Percentiles rank a stretch among this genome's conserved stretches.
phyloP scores from a whole-genome alignment of 805 yeast species.

The Lipomyces spencermartinsiae region DNA sequence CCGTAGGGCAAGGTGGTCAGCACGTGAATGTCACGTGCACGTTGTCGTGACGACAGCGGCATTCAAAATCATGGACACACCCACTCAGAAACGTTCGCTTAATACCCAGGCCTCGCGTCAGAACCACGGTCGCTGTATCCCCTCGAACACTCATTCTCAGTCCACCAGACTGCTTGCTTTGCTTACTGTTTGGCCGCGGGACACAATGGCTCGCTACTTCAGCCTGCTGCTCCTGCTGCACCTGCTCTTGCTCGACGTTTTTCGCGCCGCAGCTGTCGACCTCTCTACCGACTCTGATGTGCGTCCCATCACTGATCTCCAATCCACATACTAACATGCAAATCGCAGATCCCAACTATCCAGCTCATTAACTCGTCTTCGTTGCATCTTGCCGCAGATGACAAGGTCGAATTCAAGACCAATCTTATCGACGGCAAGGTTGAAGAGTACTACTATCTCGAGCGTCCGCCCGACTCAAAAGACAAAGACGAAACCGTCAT shows the following conservation, averaged over 20 bases:
- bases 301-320: slow-evolving; percentile 1
- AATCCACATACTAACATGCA: neutral
- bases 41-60: neutral
- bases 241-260: neutral
- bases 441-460: slow-evolving; percentile 59
- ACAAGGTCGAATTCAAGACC: neutral
- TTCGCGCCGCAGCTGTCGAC: neutral
- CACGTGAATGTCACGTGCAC: neutral
- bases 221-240: neutral
- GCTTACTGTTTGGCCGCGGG: neutral
- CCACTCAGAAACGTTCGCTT: no score
- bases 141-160: neutral
- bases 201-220: neutral
- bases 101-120: no score
- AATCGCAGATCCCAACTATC: neutral
- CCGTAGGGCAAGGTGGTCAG: no score
- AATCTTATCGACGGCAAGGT: slow-evolving; percentile 73
- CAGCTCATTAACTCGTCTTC: neutral
- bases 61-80: neutral
- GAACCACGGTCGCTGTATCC: neutral
- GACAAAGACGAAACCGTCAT: slow-evolving; percentile 68
- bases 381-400: neutral
- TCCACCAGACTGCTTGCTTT: neutral
- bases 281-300: neutral
- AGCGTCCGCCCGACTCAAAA: slow-evolving; percentile 53